Percentiles rank a stretch among this genome's conserved stretches.
phyloP scores from a whole-genome alignment of 495 filamentous ascomycete species.

The Talaromyces trachyspermus region DNA sequence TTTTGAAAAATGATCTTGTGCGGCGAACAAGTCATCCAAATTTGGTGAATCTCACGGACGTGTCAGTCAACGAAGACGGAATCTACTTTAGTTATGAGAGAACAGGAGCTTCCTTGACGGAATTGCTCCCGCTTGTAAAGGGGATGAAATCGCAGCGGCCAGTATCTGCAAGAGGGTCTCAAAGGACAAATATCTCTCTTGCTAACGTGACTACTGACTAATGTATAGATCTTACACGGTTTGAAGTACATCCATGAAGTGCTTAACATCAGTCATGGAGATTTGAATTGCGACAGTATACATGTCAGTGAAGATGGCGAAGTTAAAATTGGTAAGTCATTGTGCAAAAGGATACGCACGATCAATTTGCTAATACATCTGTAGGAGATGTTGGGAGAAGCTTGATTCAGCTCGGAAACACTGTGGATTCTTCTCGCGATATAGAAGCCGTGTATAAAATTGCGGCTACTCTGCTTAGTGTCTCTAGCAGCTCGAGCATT shows the following conservation, averaged over 20 bases:
- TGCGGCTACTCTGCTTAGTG: not conserved
- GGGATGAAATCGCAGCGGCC: not conserved
- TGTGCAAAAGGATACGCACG: not conserved
- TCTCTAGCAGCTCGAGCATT: not conserved
- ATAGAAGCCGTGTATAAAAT: not conserved
- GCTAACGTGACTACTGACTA: not conserved
- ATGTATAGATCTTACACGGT: not conserved
- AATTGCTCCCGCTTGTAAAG: not conserved
- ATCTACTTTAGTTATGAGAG: constrained; percentile 3
- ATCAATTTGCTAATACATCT: not conserved
- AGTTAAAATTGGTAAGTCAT: not conserved
- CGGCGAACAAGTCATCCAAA: constrained; percentile 1
- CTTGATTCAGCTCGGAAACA: not conserved
- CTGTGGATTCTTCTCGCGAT: not conserved
- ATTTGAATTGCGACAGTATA: not conserved
- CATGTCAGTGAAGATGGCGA: constrained; percentile 5
- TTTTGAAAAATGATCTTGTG: not conserved
- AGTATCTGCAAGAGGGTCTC: constrained; percentile 1
- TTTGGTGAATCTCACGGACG: constrained; percentile 2
- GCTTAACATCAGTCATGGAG: not conserved
- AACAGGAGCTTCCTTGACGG: not conserved
- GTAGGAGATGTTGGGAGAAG: not conserved
- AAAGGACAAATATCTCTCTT: not conserved
- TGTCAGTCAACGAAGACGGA: not conserved
- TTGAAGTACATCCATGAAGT: constrained; percentile 2